Conservation (phyloP, 768 basidiomycete species). For the Psilocybe sp. region DNA sequence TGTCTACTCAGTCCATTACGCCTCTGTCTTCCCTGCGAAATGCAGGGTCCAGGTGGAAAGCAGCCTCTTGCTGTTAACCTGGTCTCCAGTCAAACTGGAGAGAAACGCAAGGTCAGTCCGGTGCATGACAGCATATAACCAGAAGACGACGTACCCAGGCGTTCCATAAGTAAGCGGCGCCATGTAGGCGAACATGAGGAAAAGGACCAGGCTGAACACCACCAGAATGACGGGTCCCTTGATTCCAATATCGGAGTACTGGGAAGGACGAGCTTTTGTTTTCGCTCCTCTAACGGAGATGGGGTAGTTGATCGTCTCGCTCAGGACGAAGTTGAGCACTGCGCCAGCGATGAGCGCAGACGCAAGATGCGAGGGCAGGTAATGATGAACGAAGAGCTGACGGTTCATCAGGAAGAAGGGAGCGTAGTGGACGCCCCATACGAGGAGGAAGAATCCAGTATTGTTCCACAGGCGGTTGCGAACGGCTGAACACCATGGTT, state of each 20-base stretch:
- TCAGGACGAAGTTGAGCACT: constrained; percentile 85
- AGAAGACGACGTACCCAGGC: constrained; percentile 64
- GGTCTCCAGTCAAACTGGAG: constrained; percentile 74
- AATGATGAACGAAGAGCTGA: constrained; percentile 96
- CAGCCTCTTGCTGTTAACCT: constrained; percentile 81
- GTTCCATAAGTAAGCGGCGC: constrained; percentile 93
- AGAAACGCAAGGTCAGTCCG: constrained; percentile 12
- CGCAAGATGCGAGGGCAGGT: constrained; percentile 93
- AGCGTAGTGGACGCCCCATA: constrained; percentile 94
- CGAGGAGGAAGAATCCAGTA: constrained; percentile 89
- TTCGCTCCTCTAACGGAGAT: constrained; percentile 73
- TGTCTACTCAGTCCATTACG: constrained; percentile 16
- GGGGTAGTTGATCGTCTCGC: constrained; percentile 90
- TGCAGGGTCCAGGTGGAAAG: constrained; percentile 93
- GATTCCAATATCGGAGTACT: constrained; percentile 73
- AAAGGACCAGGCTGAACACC: constrained; percentile 56
- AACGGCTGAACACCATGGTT: constrained; percentile 51
- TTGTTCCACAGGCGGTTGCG: constrained; percentile 96
- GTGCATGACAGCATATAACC: constrained; percentile 2
- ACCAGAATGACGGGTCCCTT: constrained; percentile 69
- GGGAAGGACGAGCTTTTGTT: constrained; percentile 50
- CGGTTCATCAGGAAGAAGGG: constrained; percentile 99
- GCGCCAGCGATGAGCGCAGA: constrained; percentile 91
- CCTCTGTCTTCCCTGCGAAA: constrained; percentile 72
- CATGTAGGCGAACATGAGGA: constrained; percentile 69